A percentile compares a stretch with the other conserved stretches of the same genome.
Evolutionary conservation across 2,329 filamentous ascomycete species (phyloP).

Genomic region (Pyrenophora teres): DNA sequence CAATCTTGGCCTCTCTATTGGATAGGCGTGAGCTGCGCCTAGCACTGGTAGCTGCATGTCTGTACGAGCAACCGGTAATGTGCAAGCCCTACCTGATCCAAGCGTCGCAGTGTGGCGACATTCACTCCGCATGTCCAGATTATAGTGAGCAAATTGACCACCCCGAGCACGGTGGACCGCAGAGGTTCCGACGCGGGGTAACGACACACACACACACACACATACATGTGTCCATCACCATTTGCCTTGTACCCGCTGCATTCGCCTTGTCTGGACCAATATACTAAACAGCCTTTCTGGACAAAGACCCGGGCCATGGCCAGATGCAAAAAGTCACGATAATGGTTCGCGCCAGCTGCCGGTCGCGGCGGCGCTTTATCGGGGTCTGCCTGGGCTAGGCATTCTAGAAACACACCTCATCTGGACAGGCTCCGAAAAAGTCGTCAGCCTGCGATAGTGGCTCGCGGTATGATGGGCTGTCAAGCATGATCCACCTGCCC

Average conservation of each 20-base stretch:
- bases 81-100: background rate
- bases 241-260: no score
- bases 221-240: no score
- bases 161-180: background rate
- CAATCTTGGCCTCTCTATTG: background rate
- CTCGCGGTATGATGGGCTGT: slow-evolving; percentile 9
- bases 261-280: no score
- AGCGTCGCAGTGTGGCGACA: background rate
- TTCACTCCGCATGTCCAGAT: background rate
- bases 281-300: no score
- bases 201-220: background rate
- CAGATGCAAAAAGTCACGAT: no score
- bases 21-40: background rate
- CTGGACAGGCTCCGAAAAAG: background rate
- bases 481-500: slow-evolving; percentile 8
- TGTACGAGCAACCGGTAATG: background rate
- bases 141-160: slow-evolving; percentile 1
- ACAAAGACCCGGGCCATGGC: no score
- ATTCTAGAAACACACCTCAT: slow-evolving; percentile 24
- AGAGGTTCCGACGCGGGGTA: background rate
- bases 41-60: no score
- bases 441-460: slow-evolving; percentile 13
- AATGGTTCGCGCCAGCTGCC: background rate
- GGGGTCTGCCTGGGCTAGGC: background rate
- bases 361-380: background rate